Evolutionary conservation across 129 eudicot species (phyloP), one percentile per base, ranked within the genome.

Genomic region (Rutidosis leptorrhynchoides): DNA sequence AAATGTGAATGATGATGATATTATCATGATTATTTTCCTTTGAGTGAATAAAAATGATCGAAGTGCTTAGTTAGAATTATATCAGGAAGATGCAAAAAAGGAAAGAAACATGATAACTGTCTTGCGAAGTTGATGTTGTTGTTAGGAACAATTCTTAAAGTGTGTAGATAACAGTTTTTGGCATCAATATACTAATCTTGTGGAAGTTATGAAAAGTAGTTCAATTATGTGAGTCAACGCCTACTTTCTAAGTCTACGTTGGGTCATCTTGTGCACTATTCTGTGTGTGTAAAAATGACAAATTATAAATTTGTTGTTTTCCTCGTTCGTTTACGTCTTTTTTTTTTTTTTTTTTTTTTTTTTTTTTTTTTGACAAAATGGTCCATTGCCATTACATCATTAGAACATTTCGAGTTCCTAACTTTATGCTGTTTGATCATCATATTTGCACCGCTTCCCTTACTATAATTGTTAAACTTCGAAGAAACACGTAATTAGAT

Each of bases 1-100:
- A n/a, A n/a, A n/a, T n/a, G n/a, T n/a, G n/a, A n/a, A n/a, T 35
- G 40, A 6, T 72, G 24, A 52, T 70, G 74, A 57, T 58, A 56
- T 24, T 43, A 69, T 26, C 74, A 58, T 69, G 21, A 55, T 68
- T 43, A 64, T 8, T 7, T 21, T 62, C 54, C 16, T 23, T 35
- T 23, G 0, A 25, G 55, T 5, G 6, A 5, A 12, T 0, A 4
- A n/a, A 17, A 8, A 55, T n/a, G n/a, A n/a, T 7, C n/a, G 55
- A 68, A 21, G 11, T 61, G 25, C 8, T 32, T 32, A 29, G 48
- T 17, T 29, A 35, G 2, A 0, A 35, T 32, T 28, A 28, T 4
- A 28, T 6, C 6, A 27, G 16, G 42, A 58, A 28, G 16, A 25
- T 24, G 20, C 54, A 20, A 52, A 17, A 5, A 28, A 32, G 7